These are phyloP conservation scores for Zalerion maritima DNA, from an alignment of 495 filamentous ascomycete species.

Conservation along the genomic window DNA sequence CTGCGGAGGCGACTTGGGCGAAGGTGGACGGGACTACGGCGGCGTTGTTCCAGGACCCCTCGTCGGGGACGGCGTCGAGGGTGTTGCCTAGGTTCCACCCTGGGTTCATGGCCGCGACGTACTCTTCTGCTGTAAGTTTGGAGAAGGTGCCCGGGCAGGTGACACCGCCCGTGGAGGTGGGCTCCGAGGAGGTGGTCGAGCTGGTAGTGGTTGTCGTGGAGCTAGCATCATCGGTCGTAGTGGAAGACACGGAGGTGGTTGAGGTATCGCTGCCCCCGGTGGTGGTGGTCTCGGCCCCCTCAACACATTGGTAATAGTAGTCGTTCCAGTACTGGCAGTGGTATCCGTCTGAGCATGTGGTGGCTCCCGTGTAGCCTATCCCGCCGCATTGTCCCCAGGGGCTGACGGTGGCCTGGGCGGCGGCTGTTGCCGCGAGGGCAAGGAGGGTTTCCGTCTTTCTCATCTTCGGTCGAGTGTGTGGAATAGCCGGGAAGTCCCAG, in stretches of 20 bases:
- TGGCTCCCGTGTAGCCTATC: slow-evolving; percentile 21
- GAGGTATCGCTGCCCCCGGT: too few relatives aligned
- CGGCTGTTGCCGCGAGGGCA: slow-evolving; percentile 11
- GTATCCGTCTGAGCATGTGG: slow-evolving; percentile 24
- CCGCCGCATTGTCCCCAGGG: slow-evolving; percentile 34
- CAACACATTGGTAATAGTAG: slow-evolving; percentile 30
- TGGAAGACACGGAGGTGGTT: slow-evolving; percentile 10
- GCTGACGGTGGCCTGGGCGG: slow-evolving; percentile 12
- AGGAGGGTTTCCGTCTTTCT: too few relatives aligned
- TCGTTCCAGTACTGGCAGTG: slow-evolving; percentile 25
- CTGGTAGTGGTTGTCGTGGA: slow-evolving; percentile 6
- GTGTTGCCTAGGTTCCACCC: slow-evolving; percentile 48
- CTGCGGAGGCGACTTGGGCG: slow-evolving; percentile 34
- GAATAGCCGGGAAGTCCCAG: too few relatives aligned
- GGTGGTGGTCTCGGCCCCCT: slow-evolving; percentile 7
- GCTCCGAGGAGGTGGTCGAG: slow-evolving; percentile 3
- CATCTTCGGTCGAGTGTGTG: too few relatives aligned
- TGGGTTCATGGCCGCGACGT: slow-evolving; percentile 56
- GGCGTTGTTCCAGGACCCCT: slow-evolving; percentile 46
- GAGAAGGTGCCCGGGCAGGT: slow-evolving; percentile 36
- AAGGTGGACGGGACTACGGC: slow-evolving; percentile 35
- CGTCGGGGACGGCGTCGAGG: slow-evolving; percentile 40
- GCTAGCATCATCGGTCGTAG: not conserved
- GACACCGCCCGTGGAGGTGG: too few relatives aligned
- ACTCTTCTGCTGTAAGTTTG: slow-evolving; percentile 48